Evolutionary conservation across 2,329 filamentous ascomycete species (phyloP).

Genomic region (Ophidiomyces ophidiicola): DNA sequence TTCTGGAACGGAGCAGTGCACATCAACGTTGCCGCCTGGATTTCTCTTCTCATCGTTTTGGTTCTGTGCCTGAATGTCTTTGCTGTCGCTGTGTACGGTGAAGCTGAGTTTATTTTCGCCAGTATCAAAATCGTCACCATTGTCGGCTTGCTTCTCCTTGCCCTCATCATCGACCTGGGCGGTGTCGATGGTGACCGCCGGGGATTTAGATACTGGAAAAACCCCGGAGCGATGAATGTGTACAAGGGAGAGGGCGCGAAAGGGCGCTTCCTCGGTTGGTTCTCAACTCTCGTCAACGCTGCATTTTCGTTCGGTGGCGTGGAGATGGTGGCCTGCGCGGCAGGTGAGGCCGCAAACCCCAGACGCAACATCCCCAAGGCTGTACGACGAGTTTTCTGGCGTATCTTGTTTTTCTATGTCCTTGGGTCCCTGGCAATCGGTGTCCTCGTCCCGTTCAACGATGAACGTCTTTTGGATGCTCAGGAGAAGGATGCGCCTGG

Average conservation of each 20-base stretch:
- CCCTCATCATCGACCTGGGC: slow-evolving; percentile 50
- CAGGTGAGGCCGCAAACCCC: slow-evolving; percentile 45
- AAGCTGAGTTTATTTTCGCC: slow-evolving; percentile 43
- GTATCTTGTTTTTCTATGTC: slow-evolving; percentile 48
- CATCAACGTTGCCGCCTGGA: slow-evolving; percentile 31
- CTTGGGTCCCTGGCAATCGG: slow-evolving; percentile 46
- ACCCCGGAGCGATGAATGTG: slow-evolving; percentile 56
- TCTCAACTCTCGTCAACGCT: slow-evolving; percentile 35
- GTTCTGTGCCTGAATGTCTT: slow-evolving; percentile 52
- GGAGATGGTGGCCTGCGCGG: slow-evolving; percentile 45
- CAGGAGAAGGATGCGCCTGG: slow-evolving; percentile 47
- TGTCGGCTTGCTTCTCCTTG: slow-evolving; percentile 34
- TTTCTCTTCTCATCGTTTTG: slow-evolving; percentile 45
- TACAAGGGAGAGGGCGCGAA: slow-evolving; percentile 46
- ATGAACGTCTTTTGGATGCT: slow-evolving; percentile 38
- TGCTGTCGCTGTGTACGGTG: slow-evolving; percentile 39
- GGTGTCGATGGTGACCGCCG: slow-evolving; percentile 46
- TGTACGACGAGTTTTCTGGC: slow-evolving; percentile 43
- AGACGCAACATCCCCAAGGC: slow-evolving; percentile 43
- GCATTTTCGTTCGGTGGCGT: slow-evolving; percentile 29
- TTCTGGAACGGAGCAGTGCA: slow-evolving; percentile 41
- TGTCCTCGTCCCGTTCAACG: slow-evolving; percentile 55
- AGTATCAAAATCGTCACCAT: slow-evolving; percentile 41
- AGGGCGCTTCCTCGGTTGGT: slow-evolving; percentile 54
- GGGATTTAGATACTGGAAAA: slow-evolving; percentile 58